Evolutionary conservation across 2,329 filamentous ascomycete genomes (phyloP).

Genomic region (Simplicillium aogashimaense): DNA sequence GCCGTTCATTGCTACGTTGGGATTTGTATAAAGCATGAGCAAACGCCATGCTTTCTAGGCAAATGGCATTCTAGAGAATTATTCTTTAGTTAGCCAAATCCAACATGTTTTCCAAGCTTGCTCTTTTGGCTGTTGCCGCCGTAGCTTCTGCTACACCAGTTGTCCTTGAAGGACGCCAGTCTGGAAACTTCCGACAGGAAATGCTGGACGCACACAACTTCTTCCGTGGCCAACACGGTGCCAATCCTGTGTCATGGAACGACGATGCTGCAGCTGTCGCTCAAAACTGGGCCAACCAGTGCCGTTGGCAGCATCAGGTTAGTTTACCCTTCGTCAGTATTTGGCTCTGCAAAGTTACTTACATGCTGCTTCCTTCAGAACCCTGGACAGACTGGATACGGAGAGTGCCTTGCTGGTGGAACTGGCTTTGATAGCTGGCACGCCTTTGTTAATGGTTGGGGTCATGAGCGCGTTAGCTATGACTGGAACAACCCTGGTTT

Average conservation of each 20-base stretch:
- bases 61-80: no score
- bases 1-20: background rate
- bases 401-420: constrained; percentile 6
- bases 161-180: no score
- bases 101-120: no score
- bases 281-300: constrained; percentile 46
- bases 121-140: no score
- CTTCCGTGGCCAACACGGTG: constrained; percentile 71
- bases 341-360: background rate
- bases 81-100: no score
- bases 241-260: constrained; percentile 52
- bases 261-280: constrained; percentile 50
- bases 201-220: constrained; percentile 64
- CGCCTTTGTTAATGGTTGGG: constrained; percentile 7
- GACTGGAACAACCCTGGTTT: constrained; percentile 6
- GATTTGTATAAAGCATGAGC: background rate
- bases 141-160: no score
- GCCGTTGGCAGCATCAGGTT: constrained; percentile 52
- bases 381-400: background rate
- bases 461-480: constrained; percentile 7
- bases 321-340: background rate
- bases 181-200: constrained; percentile 3
- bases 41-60: no score
- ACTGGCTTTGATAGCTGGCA: constrained; percentile 1
- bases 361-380: no score